phyloP scores from a whole-genome alignment of 768 basidiomycete genomes.

The Macrolepiota dolichaula region DNA sequence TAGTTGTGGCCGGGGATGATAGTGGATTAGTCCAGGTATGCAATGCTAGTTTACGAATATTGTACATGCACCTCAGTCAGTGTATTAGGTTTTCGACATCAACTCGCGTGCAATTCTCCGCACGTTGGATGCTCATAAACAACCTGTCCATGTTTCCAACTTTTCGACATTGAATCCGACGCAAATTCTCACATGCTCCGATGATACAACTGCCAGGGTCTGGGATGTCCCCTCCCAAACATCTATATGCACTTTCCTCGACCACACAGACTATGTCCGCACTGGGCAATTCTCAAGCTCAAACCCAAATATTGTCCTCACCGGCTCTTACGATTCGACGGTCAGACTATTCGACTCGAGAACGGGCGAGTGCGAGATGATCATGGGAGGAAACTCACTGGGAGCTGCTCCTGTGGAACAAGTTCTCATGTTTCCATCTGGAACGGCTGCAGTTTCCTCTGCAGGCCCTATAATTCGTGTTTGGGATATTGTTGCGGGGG shows the following conservation, averaged over 20 bases:
- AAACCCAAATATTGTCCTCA: constrained; percentile 81
- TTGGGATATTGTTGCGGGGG: constrained; percentile 94
- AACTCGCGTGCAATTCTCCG: constrained; percentile 91
- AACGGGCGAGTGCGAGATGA: constrained; percentile 80
- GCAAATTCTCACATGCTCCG: constrained; percentile 90
- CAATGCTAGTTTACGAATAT: background rate
- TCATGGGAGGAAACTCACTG: constrained; percentile 52
- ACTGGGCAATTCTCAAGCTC: constrained; percentile 83
- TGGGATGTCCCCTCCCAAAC: constrained; percentile 95
- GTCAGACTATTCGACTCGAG: constrained; percentile 85
- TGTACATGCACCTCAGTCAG: constrained; percentile 4
- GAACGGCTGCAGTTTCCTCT: constrained; percentile 78
- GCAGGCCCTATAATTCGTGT: constrained; percentile 91
- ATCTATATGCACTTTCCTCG: constrained; percentile 70
- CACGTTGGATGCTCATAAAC: constrained; percentile 90
- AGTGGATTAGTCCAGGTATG: constrained; percentile 80
- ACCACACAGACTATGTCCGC: constrained; percentile 95
- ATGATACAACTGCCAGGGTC: constrained; percentile 89
- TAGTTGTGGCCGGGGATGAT: constrained; percentile 94
- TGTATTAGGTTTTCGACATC: constrained; percentile 83
- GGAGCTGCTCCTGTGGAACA: constrained; percentile 79
- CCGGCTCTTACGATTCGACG: constrained; percentile 94
- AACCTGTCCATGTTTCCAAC: constrained; percentile 92
- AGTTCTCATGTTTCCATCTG: constrained; percentile 89
- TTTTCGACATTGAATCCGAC: constrained; percentile 83